phyloP scores from a whole-genome alignment of 2,329 filamentous ascomycete genomes.

The Madurella mycetomatis region DNA sequence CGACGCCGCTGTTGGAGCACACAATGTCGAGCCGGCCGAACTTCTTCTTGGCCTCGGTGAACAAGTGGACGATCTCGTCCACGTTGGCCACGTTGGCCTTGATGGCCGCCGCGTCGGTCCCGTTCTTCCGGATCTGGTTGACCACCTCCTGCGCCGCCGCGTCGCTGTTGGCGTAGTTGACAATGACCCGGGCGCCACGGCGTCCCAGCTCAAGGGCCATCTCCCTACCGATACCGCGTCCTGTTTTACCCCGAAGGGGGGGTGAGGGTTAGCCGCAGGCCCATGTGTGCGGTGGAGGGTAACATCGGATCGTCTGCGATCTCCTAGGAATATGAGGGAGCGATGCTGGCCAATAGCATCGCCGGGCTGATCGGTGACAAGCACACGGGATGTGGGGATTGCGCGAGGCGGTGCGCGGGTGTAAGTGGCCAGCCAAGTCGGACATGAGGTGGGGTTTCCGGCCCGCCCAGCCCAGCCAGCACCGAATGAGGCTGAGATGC shows the following conservation, averaged over 20 bases:
- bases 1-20: conserved; percentile 66
- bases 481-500: no score
- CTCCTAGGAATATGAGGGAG: no score
- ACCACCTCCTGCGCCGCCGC: conserved; percentile 63
- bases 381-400: no score
- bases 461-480: no score
- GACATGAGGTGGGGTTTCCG: no score
- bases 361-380: no score
- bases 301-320: no score
- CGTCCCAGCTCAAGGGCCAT: conserved; percentile 63
- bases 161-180: conserved; percentile 64
- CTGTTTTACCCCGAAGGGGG: conserved; percentile 2
- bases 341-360: no score
- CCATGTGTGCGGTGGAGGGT: neutral
- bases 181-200: conserved; percentile 61
- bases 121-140: conserved; percentile 58
- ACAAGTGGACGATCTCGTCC: conserved; percentile 57
- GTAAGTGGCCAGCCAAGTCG: no score
- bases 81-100: conserved; percentile 62
- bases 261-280: neutral
- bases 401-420: no score
- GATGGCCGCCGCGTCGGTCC: conserved; percentile 51
- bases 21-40: conserved; percentile 68
- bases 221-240: conserved; percentile 60
- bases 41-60: conserved; percentile 57